Conservation (phyloP, 2,329 filamentous ascomycete species). For the Fusarium sulawesiense region DNA sequence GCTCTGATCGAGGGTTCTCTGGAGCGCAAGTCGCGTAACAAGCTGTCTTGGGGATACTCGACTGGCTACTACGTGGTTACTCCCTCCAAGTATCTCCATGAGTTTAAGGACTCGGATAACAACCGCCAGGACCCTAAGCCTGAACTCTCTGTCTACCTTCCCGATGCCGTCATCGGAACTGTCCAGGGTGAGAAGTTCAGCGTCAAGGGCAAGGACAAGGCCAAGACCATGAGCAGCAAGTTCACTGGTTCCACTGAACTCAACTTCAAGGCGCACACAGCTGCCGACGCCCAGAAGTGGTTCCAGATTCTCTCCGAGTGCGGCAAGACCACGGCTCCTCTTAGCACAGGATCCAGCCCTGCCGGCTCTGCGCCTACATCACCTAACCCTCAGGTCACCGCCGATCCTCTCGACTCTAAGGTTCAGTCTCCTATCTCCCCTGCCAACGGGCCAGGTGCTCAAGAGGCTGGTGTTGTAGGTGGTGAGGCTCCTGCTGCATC, state of each 20-base stretch:
- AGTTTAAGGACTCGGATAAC: constrained; percentile 93
- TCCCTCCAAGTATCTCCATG: constrained; percentile 88
- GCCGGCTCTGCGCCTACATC: constrained; percentile 46
- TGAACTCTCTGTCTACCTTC: constrained; percentile 90
- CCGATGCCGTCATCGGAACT: constrained; percentile 83
- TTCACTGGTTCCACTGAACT: constrained; percentile 84
- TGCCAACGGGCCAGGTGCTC: constrained; percentile 51
- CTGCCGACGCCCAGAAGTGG: constrained; percentile 86
- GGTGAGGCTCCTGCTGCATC: constrained; percentile 40
- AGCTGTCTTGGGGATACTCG: constrained; percentile 80
- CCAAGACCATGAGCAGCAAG: constrained; percentile 82
- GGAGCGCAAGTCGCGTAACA: constrained; percentile 90
- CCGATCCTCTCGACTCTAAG: constrained; percentile 33
- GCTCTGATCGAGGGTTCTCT: constrained; percentile 88
- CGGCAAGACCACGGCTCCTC: constrained; percentile 61
- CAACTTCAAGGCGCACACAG: constrained; percentile 86
- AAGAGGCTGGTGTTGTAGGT: constrained; percentile 61
- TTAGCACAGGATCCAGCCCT: constrained; percentile 44
- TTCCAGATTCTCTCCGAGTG: constrained; percentile 76
- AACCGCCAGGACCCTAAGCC: constrained; percentile 78
- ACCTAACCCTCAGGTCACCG: constrained; percentile 36
- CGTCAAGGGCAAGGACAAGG: constrained; percentile 93
- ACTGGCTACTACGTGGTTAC: constrained; percentile 92
- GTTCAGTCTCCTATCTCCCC: constrained; percentile 33
- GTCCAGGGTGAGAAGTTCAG: constrained; percentile 86